Evolutionary conservation across 768 basidiomycete species (phyloP).

Genomic region (Russula lepida): DNA sequence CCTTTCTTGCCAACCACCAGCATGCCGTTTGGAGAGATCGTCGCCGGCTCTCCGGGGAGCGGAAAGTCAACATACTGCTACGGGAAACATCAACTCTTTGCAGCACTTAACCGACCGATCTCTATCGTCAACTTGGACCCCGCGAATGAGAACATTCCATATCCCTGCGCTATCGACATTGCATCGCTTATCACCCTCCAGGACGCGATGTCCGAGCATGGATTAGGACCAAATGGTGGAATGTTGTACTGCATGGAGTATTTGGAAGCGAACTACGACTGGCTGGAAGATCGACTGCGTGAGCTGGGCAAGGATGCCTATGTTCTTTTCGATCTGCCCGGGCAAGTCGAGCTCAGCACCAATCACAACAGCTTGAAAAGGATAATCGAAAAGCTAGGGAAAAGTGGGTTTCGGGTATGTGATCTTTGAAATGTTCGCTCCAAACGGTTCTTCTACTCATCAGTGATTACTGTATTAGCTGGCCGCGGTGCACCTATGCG

Average conservation of each 20-base stretch:
- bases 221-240: conserved; percentile 90
- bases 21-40: conserved; percentile 82
- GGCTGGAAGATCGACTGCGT: conserved; percentile 62
- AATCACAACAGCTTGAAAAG: conserved; percentile 79
- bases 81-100: conserved; percentile 83
- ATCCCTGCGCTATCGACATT: conserved; percentile 86
- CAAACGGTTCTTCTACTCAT: no score
- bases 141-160: conserved; percentile 74
- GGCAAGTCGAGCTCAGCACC: conserved; percentile 95
- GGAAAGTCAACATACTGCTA: conserved; percentile 87
- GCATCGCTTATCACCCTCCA: conserved; percentile 77
- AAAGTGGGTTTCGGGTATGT: conserved; percentile 78
- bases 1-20: conserved; percentile 25
- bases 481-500: conserved; percentile 78
- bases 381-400: conserved; percentile 63
- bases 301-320: conserved; percentile 69
- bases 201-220: conserved; percentile 77
- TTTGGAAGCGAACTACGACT: conserved; percentile 89
- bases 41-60: conserved; percentile 78
- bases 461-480: conserved; percentile 5
- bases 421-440: neutral
- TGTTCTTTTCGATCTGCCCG: conserved; percentile 91
- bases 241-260: conserved; percentile 76
- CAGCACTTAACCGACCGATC: conserved; percentile 77
- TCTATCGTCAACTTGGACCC: conserved; percentile 94